Conservation (phyloP, 2,329 filamentous ascomycete genomes). For the Sphaceloma murrayae region DNA sequence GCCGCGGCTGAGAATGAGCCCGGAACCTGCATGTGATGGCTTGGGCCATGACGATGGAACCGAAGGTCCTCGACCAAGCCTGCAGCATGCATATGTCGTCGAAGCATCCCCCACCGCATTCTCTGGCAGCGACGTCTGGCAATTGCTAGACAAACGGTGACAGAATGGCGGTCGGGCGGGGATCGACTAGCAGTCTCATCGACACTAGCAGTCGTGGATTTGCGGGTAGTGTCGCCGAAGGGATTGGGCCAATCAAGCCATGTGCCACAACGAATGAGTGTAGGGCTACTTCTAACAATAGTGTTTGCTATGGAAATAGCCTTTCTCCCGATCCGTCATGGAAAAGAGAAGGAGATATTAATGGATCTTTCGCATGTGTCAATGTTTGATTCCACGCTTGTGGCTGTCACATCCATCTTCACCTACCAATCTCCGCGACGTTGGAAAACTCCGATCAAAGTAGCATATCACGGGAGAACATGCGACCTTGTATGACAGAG, state of each 20-base stretch:
- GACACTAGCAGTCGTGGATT: background rate
- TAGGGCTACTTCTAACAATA: slow-evolving; percentile 13
- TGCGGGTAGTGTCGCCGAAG: background rate
- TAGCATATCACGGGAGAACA: too few relatives aligned
- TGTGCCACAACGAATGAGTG: slow-evolving; percentile 5
- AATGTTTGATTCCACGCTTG: background rate
- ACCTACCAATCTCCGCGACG: slow-evolving; percentile 2
- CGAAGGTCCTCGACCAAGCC: slow-evolving; percentile 2
- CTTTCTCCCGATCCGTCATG: too few relatives aligned
- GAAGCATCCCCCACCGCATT: slow-evolving; percentile 7
- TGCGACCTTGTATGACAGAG: too few relatives aligned
- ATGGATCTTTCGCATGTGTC: too few relatives aligned
- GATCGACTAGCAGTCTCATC: slow-evolving; percentile 4
- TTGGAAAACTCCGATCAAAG: too few relatives aligned
- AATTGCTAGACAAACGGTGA: background rate
- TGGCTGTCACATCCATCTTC: slow-evolving; percentile 12
- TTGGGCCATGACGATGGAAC: slow-evolving; percentile 2
- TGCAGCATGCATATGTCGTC: slow-evolving; percentile 8
- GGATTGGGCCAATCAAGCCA: slow-evolving; percentile 9
- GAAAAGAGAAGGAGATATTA: too few relatives aligned
- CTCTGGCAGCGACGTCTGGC: background rate
- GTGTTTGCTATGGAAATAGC: background rate
- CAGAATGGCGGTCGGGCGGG: slow-evolving; percentile 1
- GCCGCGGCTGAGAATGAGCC: slow-evolving; percentile 10
- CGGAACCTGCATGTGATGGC: too few relatives aligned